A percentile compares a stretch with the other conserved stretches of the same genome.
Evolutionary conservation across 2,329 filamentous ascomycete genomes (phyloP).

Genomic region (Fusarium xylarioides): DNA sequence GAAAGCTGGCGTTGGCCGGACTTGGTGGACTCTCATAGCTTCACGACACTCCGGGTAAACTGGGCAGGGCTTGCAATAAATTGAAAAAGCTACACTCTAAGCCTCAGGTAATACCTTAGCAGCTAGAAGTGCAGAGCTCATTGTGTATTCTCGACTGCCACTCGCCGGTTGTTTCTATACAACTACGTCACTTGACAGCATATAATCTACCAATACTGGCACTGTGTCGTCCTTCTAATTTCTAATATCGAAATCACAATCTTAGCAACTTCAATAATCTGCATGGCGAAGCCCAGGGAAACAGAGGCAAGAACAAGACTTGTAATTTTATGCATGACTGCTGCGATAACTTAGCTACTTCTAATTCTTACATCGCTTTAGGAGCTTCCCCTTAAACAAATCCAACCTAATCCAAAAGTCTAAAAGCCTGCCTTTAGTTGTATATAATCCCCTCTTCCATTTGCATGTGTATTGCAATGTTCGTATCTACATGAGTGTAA

Average conservation of each 20-base stretch:
- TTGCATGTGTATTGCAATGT: background rate
- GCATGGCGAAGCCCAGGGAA: too few species aligned
- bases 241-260: background rate
- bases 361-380: too few species aligned
- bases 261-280: too few species aligned
- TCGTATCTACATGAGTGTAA: background rate
- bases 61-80: background rate
- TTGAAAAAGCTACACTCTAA: background rate
- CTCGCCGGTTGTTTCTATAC: background rate
- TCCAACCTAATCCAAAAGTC: background rate
- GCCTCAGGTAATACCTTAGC: background rate
- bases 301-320: too few species aligned
- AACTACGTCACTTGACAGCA: too few species aligned
- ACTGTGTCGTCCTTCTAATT: too few species aligned
- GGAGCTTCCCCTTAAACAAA: too few species aligned
- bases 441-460: background rate
- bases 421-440: accelerated
- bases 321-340: too few species aligned
- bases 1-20: background rate
- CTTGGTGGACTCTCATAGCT: background rate
- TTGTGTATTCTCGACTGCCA: background rate
- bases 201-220: too few species aligned
- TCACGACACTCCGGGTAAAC: background rate
- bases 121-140: background rate
- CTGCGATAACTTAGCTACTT: too few species aligned